Evolutionary conservation across 2,329 filamentous ascomycete genomes (phyloP).

Genomic region (Penicillium sp.): DNA sequence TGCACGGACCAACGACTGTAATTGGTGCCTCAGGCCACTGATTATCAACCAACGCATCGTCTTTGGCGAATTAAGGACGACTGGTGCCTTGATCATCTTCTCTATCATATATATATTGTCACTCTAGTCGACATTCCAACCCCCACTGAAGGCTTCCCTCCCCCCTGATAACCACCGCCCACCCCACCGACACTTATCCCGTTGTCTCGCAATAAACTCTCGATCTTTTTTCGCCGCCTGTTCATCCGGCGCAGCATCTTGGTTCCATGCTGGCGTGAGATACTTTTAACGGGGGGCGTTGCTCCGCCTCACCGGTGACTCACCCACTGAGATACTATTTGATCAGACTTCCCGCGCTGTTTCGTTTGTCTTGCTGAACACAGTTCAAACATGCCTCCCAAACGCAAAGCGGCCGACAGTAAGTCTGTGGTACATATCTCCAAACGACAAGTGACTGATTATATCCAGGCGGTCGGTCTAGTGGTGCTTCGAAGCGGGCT

Average conservation of each 20-base stretch:
- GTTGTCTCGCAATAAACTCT: background rate
- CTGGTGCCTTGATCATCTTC: background rate
- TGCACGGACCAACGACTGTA: conserved; percentile 7
- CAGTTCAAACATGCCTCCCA: conserved; percentile 60
- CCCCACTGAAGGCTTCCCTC: too few relatives aligned
- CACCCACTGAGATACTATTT: background rate
- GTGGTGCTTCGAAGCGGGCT: conserved; percentile 50
- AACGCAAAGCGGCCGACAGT: conserved; percentile 66
- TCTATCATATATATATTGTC: background rate
- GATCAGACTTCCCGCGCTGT: background rate
- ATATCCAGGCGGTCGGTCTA: conserved; percentile 44
- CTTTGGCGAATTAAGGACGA: background rate
- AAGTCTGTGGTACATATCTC: conserved; percentile 34
- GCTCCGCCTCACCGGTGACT: conserved; percentile 12
- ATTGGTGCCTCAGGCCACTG: conserved; percentile 28
- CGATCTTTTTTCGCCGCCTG: conserved; percentile 12
- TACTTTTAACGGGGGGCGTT: conserved; percentile 10
- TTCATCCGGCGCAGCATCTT: conserved; percentile 13
- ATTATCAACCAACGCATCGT: conserved; percentile 8
- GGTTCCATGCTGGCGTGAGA: conserved; percentile 25
- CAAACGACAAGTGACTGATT: conserved; percentile 24
- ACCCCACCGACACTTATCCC: background rate
- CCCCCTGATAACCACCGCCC: background rate
- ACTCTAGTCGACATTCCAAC: background rate
- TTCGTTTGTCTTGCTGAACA: background rate